Percentiles rank a stretch among this genome's conserved stretches.
phyloP scores from a whole-genome alignment of 2,329 filamentous ascomycete species.

The Sporothrix luriei region DNA sequence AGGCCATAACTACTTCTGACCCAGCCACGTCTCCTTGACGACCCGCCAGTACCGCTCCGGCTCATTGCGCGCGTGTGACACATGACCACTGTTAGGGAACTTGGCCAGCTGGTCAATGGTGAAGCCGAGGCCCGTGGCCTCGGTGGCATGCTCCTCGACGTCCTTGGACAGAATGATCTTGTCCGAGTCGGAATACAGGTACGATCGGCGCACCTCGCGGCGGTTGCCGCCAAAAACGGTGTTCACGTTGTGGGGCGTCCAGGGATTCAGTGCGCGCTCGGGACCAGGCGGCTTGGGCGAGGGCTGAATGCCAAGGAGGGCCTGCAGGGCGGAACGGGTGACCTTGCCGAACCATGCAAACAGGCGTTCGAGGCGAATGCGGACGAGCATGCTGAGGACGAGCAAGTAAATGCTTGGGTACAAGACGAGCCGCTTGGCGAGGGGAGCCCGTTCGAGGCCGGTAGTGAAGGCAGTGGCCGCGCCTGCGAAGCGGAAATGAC shows the following conservation, averaged over 20 bases:
- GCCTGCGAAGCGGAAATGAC: slow-evolving; percentile 46
- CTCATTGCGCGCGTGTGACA: slow-evolving; percentile 50
- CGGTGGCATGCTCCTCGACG: slow-evolving; percentile 52
- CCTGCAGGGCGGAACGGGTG: not conserved
- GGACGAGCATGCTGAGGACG: slow-evolving; percentile 43
- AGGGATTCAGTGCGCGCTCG: slow-evolving; percentile 33
- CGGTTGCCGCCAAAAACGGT: slow-evolving; percentile 41
- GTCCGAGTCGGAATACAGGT: slow-evolving; percentile 56
- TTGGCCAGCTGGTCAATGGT: slow-evolving; percentile 53
- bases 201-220: slow-evolving; percentile 51
- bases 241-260: slow-evolving; percentile 44
- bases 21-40: slow-evolving; percentile 51
- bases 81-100: slow-evolving; percentile 11
- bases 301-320: slow-evolving; percentile 3
- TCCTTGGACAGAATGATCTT: slow-evolving; percentile 51
- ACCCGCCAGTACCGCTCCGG: slow-evolving; percentile 54
- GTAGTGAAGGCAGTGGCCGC: slow-evolving; percentile 24
- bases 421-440: slow-evolving; percentile 37
- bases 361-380: slow-evolving; percentile 34
- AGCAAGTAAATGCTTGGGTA: slow-evolving; percentile 38
- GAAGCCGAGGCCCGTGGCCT: slow-evolving; percentile 48
- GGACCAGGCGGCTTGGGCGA: slow-evolving; percentile 16
- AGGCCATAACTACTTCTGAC: not conserved
- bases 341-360: not conserved
- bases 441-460: slow-evolving; percentile 25